Conservation (phyloP, 1,284 basidiomycete genomes). For the Tilletia walkeri region DNA sequence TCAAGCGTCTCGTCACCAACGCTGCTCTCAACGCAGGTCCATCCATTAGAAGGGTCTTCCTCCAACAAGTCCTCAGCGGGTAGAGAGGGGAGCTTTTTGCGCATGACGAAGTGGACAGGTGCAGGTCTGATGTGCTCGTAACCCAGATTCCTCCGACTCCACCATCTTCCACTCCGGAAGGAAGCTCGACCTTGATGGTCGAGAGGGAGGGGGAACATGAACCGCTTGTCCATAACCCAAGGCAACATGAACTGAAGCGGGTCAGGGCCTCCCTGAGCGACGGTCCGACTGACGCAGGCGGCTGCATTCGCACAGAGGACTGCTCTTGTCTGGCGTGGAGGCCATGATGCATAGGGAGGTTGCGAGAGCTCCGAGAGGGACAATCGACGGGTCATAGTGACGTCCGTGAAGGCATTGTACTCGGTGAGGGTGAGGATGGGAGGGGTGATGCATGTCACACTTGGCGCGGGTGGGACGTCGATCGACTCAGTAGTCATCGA, state of each 20-base stretch:
- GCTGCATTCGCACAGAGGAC: neutral
- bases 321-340: neutral
- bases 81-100: neutral
- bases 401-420: neutral
- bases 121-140: slow-evolving; percentile 14
- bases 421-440: slow-evolving; percentile 6
- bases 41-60: neutral
- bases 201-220: slow-evolving; percentile 16
- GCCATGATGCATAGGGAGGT: slow-evolving; percentile 10
- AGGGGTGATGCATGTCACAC: slow-evolving; percentile 11
- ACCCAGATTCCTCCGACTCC: slow-evolving; percentile 10
- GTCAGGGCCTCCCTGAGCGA: neutral
- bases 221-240: slow-evolving; percentile 15
- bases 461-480: neutral
- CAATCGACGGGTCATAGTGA: slow-evolving; percentile 14
- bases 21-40: neutral
- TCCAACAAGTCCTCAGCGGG: neutral
- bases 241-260: slow-evolving; percentile 4
- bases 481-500: neutral
- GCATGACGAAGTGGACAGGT: slow-evolving; percentile 13
- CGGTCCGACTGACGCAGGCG: slow-evolving; percentile 1
- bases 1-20: slow-evolving; percentile 2
- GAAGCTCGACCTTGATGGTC: slow-evolving; percentile 15
- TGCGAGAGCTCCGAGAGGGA: slow-evolving; percentile 10
- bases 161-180: slow-evolving; percentile 15